Conservation (phyloP, 1,139 yeast genomes). For the Pichia inconspicua region DNA sequence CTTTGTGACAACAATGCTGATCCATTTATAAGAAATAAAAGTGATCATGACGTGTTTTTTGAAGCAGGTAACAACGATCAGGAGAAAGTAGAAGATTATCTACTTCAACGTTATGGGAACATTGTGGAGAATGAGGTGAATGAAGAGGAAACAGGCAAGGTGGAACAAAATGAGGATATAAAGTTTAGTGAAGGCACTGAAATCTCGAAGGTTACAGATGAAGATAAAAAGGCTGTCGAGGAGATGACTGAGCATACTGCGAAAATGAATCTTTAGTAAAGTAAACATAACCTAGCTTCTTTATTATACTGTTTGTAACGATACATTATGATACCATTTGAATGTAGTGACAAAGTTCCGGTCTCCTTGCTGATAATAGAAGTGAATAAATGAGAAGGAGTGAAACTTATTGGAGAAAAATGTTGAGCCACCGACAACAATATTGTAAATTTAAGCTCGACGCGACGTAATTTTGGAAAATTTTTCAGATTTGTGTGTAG, state of each 20-base stretch:
- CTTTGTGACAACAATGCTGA: constrained; percentile 76
- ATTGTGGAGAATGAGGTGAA: constrained; percentile 58
- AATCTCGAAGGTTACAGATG: constrained; percentile 18
- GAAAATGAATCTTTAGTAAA: not conserved
- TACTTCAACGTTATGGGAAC: constrained; percentile 62
- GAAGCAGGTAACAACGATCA: constrained; percentile 78
- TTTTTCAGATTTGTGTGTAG: not conserved
- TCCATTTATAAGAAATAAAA: constrained; percentile 65
- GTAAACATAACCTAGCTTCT: not conserved
- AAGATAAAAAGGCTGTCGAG: constrained; percentile 36
- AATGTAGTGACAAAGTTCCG: not conserved
- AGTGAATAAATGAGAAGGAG: too few relatives aligned
- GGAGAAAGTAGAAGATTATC: constrained; percentile 61
- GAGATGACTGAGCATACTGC: constrained; percentile 18
- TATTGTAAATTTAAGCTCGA: not conserved
- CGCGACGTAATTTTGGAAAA: not conserved
- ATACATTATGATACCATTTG: not conserved
- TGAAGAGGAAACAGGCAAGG: constrained; percentile 44
- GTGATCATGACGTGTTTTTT: constrained; percentile 76
- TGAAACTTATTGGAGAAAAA: too few relatives aligned
- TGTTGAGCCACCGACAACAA: not conserved
- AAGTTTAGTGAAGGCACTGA: constrained; percentile 18
- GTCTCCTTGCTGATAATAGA: too few relatives aligned
- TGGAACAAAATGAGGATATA: constrained; percentile 21
- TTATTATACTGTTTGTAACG: not conserved